A percentile compares a stretch with the other conserved stretches of the same genome.
These are phyloP conservation scores for Penicillium steckii DNA, from an alignment of 495 filamentous ascomycete genomes.

Conservation along the genomic window DNA sequence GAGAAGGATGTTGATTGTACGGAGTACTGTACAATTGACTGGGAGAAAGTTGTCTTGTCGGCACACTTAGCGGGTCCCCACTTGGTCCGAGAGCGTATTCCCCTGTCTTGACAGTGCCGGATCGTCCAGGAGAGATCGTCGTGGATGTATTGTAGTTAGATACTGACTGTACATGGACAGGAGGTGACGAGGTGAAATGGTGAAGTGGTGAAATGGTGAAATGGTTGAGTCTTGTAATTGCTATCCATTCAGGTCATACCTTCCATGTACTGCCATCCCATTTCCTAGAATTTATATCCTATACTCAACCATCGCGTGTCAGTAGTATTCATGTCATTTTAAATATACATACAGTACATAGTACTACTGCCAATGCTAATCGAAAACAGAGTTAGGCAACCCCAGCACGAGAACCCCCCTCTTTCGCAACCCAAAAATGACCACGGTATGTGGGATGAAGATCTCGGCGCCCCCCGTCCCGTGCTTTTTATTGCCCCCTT, in stretches of 20 bases:
- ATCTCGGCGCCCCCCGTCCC: slow-evolving; percentile 26
- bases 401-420: slow-evolving; percentile 4
- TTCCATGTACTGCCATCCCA: no score
- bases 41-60: slow-evolving; percentile 8
- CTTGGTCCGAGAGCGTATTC: slow-evolving; percentile 9
- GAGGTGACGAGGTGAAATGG: background rate
- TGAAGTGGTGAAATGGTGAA: no score
- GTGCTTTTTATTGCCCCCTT: slow-evolving; percentile 9
- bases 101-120: slow-evolving; percentile 8
- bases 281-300: no score
- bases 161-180: no score
- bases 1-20: no score
- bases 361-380: background rate
- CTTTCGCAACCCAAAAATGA: background rate
- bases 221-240: no score
- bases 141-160: background rate
- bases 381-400: slow-evolving; percentile 6
- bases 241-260: no score
- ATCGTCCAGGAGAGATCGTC: slow-evolving; percentile 10
- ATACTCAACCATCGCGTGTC: no score
- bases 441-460: slow-evolving; percentile 20
- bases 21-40: no score
- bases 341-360: background rate
- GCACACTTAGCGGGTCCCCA: slow-evolving; percentile 21
- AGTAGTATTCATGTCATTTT: no score